Percentiles rank a stretch among this genome's conserved stretches.
Evolutionary conservation across 768 basidiomycete species (phyloP).

Genomic region (Xerocomus spinulosus): DNA sequence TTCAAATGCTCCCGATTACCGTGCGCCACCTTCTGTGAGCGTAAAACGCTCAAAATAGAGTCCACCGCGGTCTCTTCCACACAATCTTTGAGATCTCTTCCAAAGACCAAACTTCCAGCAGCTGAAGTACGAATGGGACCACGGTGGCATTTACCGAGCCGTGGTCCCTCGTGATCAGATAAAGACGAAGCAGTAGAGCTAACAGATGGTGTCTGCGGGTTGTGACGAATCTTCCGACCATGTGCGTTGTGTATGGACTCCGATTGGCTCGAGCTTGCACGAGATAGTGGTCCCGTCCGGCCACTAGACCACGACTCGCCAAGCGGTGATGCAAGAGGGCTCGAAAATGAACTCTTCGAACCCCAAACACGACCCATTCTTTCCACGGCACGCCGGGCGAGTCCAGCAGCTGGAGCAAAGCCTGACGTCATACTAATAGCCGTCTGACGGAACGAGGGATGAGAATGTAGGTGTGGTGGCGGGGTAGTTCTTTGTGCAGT

Average conservation of each 20-base stretch:
- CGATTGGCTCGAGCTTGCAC: constrained; percentile 40
- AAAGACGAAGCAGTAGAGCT: constrained; percentile 48
- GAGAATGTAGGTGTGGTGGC: constrained; percentile 9
- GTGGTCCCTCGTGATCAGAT: constrained; percentile 47
- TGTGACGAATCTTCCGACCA: constrained; percentile 43
- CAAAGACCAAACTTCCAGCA: constrained; percentile 58
- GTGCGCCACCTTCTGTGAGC: constrained; percentile 1
- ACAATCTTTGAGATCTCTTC: constrained; percentile 50
- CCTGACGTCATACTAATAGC: constrained; percentile 68
- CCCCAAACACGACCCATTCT: constrained; percentile 68
- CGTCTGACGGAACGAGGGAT: constrained; percentile 50
- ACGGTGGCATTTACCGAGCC: constrained; percentile 54
- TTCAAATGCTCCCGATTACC: constrained; percentile 1
- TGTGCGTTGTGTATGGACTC: constrained; percentile 21
- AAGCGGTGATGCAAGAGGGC: constrained; percentile 43
- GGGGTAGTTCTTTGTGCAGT: constrained; percentile 8
- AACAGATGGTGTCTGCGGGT: constrained; percentile 58
- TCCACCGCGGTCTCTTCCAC: constrained; percentile 54
- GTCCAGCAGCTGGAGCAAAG: constrained; percentile 66
- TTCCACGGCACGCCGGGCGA: constrained; percentile 75
- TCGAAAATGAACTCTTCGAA: constrained; percentile 34
- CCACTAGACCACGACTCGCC: constrained; percentile 37
- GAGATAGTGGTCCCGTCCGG: constrained; percentile 32
- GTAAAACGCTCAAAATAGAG: constrained; percentile 11
- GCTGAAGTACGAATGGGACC: constrained; percentile 41